phyloP scores from a whole-genome alignment of 2,329 filamentous ascomycete genomes.

The Corynespora cassiicola region DNA sequence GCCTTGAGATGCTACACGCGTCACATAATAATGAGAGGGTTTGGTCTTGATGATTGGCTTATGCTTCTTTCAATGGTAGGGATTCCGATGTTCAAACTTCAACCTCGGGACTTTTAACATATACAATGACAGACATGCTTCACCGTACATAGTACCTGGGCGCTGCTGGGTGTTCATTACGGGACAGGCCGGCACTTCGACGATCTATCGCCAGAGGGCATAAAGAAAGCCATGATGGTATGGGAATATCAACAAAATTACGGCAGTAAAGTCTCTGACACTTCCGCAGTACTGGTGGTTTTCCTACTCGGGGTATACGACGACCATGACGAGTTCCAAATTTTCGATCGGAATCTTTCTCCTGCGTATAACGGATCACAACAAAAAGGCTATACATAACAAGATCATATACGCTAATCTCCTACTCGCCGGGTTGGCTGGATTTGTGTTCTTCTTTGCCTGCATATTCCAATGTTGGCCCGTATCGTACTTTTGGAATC shows the following conservation, averaged over 20 bases:
- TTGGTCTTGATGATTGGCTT: slow-evolving; percentile 43
- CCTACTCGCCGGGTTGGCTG: slow-evolving; percentile 41
- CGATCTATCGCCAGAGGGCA: slow-evolving; percentile 25
- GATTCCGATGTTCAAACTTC: not conserved
- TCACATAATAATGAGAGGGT: slow-evolving; percentile 40
- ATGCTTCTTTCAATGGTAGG: slow-evolving; percentile 41
- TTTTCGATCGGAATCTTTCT: slow-evolving; percentile 41
- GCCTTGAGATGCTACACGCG: slow-evolving; percentile 37
- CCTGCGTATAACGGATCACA: slow-evolving; percentile 37
- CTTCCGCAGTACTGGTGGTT: slow-evolving; percentile 42
- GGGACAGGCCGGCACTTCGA: slow-evolving; percentile 37
- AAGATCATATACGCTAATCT: slow-evolving; percentile 49
- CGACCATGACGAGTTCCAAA: slow-evolving; percentile 39
- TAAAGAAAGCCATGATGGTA: slow-evolving; percentile 32
- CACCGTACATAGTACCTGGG: slow-evolving; percentile 28
- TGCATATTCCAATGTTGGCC: slow-evolving; percentile 60
- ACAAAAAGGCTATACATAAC: slow-evolving; percentile 33
- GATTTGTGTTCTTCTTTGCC: slow-evolving; percentile 52
- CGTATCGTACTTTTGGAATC: slow-evolving; percentile 57
- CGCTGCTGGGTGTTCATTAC: slow-evolving; percentile 33
- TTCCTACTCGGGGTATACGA: slow-evolving; percentile 40
- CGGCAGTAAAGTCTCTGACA: too few species aligned
- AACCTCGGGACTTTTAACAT: slow-evolving; percentile 6
- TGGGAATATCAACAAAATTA: too few species aligned
- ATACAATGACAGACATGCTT: slow-evolving; percentile 26